Percentiles rank a stretch among this genome's conserved stretches.
phyloP scores from a whole-genome alignment of 768 basidiomycete genomes.

The Mycena galericulata region DNA sequence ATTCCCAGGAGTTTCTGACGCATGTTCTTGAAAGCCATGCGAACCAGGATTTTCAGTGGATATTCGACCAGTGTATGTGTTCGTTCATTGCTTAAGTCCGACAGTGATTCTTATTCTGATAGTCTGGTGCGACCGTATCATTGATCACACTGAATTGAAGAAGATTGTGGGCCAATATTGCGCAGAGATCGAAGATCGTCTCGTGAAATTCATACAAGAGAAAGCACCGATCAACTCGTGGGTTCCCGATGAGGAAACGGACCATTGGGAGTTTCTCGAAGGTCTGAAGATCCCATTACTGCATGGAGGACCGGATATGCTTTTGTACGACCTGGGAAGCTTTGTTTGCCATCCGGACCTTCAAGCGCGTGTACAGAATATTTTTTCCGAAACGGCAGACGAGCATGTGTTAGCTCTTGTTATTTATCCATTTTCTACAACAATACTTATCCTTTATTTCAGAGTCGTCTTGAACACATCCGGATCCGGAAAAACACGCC shows the following conservation, averaged over 20 bases:
- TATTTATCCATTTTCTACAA: background rate
- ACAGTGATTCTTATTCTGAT: background rate
- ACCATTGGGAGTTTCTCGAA: background rate
- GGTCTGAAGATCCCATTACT: background rate
- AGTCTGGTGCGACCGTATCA: background rate
- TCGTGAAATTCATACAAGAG: background rate
- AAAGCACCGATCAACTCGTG: background rate
- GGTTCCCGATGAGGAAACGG: background rate
- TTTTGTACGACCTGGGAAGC: slow-evolving; percentile 1
- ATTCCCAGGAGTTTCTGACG: background rate
- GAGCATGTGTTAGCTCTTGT: background rate
- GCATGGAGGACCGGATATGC: slow-evolving; percentile 11
- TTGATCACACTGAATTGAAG: background rate
- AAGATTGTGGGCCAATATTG: background rate
- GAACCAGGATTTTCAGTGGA: background rate
- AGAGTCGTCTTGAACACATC: slow-evolving; percentile 14
- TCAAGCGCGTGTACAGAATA: background rate
- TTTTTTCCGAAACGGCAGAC: background rate
- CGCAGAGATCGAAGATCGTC: background rate
- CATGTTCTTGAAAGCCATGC: background rate
- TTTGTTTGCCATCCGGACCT: background rate
- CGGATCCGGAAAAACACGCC: slow-evolving; percentile 11
- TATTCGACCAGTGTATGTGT: background rate
- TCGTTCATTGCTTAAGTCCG: background rate
- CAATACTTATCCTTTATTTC: background rate